phyloP scores from a whole-genome alignment of 2,329 filamentous ascomycete species.

The Blumeria graminis region DNA sequence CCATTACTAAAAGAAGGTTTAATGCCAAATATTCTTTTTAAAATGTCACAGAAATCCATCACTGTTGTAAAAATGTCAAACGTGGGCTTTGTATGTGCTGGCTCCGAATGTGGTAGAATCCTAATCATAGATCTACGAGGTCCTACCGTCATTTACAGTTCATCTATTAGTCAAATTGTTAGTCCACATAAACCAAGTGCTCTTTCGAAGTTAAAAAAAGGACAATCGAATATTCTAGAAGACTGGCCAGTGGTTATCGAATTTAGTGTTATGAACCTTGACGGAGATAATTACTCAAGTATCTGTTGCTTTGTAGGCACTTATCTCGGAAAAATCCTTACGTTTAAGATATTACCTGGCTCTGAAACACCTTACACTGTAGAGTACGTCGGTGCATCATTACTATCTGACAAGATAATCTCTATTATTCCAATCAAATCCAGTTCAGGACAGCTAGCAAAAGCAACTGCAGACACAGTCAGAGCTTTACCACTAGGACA shows the following conservation, averaged over 20 bases:
- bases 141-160: constrained; percentile 59
- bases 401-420: constrained; percentile 46
- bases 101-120: constrained; percentile 60
- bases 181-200: constrained; percentile 56
- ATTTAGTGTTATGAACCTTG: constrained; percentile 81
- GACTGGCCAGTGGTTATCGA: constrained; percentile 69
- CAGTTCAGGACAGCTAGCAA: constrained; percentile 50
- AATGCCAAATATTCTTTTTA: constrained; percentile 55
- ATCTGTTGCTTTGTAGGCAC: constrained; percentile 86
- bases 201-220: constrained; percentile 35
- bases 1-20: constrained; percentile 52
- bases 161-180: constrained; percentile 44
- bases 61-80: constrained; percentile 67
- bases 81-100: constrained; percentile 73
- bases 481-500: constrained; percentile 50
- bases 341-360: constrained; percentile 71
- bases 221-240: constrained; percentile 21
- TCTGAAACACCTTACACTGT: constrained; percentile 44
- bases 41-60: constrained; percentile 62
- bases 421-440: constrained; percentile 58
- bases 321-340: constrained; percentile 57
- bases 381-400: constrained; percentile 41
- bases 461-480: constrained; percentile 51
- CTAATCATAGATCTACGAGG: constrained; percentile 73
- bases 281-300: constrained; percentile 87